phyloP scores from a whole-genome alignment of 1,284 basidiomycete species.

The Rhodotorula glutinis region DNA sequence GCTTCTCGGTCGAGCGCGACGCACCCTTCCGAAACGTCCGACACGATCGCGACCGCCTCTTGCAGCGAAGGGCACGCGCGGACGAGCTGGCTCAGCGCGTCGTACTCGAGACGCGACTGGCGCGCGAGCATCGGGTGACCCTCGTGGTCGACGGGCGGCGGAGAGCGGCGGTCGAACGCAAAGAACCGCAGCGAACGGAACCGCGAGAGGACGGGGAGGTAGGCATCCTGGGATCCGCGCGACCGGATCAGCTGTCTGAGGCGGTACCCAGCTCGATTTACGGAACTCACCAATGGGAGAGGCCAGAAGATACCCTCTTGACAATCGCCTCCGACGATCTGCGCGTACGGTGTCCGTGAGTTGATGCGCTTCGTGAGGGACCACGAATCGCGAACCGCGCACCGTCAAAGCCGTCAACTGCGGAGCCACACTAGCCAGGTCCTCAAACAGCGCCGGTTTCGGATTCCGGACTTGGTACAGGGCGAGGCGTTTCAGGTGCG shows the following conservation, averaged over 20 bases:
- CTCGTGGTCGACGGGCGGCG: not conserved
- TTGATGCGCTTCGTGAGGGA: too few species aligned
- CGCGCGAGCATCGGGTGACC: not conserved
- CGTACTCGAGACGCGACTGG: conserved; percentile 23
- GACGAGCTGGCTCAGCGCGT: conserved; percentile 11
- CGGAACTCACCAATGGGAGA: conserved; percentile 16
- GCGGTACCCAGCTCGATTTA: too few species aligned
- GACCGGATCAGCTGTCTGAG: not conserved
- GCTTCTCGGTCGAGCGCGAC: too few species aligned
- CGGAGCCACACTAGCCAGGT: conserved; percentile 10
- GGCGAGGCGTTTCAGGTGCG: conserved; percentile 26
- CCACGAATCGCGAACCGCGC: too few species aligned
- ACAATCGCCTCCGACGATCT: conserved; percentile 19
- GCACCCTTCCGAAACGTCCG: conserved; percentile 30
- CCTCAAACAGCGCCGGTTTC: conserved; percentile 22
- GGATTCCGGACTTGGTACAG: conserved; percentile 32
- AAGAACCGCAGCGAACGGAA: conserved; percentile 25
- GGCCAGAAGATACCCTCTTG: conserved; percentile 17
- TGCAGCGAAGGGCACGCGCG: conserved; percentile 2
- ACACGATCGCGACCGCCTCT: conserved; percentile 30
- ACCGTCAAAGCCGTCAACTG: conserved; percentile 19
- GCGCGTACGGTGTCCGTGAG: too few species aligned
- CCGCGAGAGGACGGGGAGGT: conserved; percentile 19
- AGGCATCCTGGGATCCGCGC: conserved; percentile 9
- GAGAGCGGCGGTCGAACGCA: conserved; percentile 28